A percentile compares a stretch with the other conserved stretches of the same genome.
These are phyloP conservation scores for Arthroderma sp. DNA, from an alignment of 2,329 filamentous ascomycete genomes.

Conservation along the genomic window DNA sequence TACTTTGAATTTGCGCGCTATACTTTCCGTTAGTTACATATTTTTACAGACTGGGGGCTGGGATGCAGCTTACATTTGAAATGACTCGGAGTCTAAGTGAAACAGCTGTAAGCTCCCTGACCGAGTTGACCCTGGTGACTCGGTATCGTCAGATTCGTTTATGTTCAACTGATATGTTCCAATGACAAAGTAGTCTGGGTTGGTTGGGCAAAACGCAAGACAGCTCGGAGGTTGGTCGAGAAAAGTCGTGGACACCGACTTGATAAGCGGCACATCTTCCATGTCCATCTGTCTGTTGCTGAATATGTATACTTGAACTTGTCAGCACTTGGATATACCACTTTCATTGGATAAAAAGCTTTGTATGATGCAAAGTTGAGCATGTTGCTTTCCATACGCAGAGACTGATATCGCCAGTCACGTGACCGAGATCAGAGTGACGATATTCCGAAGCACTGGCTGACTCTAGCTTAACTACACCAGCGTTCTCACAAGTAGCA, in stretches of 20 bases:
- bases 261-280: slow-evolving; percentile 10
- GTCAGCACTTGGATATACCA: too few relatives aligned
- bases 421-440: too few relatives aligned
- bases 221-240: slow-evolving; percentile 34
- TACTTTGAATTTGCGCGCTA: slow-evolving; percentile 46
- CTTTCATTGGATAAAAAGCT: too few relatives aligned
- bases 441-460: too few relatives aligned
- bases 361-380: too few relatives aligned
- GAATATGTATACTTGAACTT: too few relatives aligned
- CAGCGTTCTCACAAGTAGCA: too few relatives aligned
- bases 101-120: slow-evolving; percentile 64
- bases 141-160: slow-evolving; percentile 16
- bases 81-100: slow-evolving; percentile 29
- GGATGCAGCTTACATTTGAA: slow-evolving; percentile 16
- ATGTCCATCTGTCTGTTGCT: neutral
- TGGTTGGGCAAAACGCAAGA: slow-evolving; percentile 28
- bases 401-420: too few relatives aligned
- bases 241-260: slow-evolving; percentile 23
- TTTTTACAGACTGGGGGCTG: neutral
- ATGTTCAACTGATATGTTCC: slow-evolving; percentile 65
- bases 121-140: slow-evolving; percentile 42
- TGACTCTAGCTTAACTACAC: too few relatives aligned
- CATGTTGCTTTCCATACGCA: too few relatives aligned
- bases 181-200: slow-evolving; percentile 56
- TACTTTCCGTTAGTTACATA: slow-evolving; percentile 8